Evolutionary conservation across 257 asterid species (phyloP).

Genomic region (Agastache rugosa): DNA sequence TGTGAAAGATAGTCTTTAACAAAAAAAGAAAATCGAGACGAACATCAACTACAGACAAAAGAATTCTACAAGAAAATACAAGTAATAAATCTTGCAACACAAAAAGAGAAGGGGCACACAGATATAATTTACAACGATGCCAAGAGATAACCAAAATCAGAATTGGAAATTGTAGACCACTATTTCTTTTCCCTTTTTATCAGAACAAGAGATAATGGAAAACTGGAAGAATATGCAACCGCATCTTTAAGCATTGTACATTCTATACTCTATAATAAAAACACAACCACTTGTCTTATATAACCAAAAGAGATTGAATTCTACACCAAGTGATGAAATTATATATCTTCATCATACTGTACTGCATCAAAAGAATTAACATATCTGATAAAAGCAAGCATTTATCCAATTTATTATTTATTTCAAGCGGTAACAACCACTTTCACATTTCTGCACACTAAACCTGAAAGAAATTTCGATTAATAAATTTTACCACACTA

Average conservation of each 20-base stretch:
- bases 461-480: slow-evolving; percentile 19
- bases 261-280: slow-evolving; percentile 31
- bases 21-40: neutral
- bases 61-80: neutral
- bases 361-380: slow-evolving; percentile 32
- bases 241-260: slow-evolving; percentile 18
- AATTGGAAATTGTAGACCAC: slow-evolving; percentile 14
- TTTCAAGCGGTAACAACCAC: slow-evolving; percentile 28
- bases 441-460: slow-evolving; percentile 35
- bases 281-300: slow-evolving; percentile 27
- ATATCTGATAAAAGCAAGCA: slow-evolving; percentile 28
- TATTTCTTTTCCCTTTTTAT: slow-evolving; percentile 6
- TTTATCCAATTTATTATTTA: slow-evolving; percentile 22
- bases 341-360: slow-evolving; percentile 28
- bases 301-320: slow-evolving; percentile 33
- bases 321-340: slow-evolving; percentile 25
- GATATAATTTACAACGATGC: neutral
- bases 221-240: slow-evolving; percentile 31
- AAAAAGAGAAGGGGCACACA: slow-evolving; percentile 1
- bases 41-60: neutral
- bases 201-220: slow-evolving; percentile 21
- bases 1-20: neutral
- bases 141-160: neutral
- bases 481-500: slow-evolving; percentile 35
- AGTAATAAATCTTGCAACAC: slow-evolving; percentile 1